Base-by-base conservation (phyloP, 164 flowering plant genomes). In the Stephania yunnanensis region DNA sequence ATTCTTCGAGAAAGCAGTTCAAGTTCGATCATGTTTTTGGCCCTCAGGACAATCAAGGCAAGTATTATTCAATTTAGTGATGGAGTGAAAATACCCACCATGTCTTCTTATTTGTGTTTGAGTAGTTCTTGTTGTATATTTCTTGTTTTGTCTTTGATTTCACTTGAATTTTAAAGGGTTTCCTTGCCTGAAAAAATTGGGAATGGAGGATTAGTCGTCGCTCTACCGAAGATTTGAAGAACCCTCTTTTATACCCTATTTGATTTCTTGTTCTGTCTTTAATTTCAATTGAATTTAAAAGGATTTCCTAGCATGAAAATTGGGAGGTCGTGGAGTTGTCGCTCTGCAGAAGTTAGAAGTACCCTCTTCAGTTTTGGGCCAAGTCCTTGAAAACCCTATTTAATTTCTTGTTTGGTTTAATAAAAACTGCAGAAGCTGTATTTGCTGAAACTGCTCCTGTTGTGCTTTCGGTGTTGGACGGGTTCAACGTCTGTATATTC, bases 401-500 rank as follows among this genome's bases (percentile, higher is more conserved):
- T 13, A 48, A 67, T 74, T 29, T 30, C 65, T 77, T 10, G 20
- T 8, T 71, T 36, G 42, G 42, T 36, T 77, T 73, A 52, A 45
- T 9, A 17, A 65, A 44, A 25, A 63, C 30, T 85, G 89, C 94
- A 93, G 97, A 88, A 77, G 87, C 84, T 77, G 92, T 93, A 63
- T 90, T 93, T 83, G 84, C 83, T 7, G 88, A 92, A 77, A 89
- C 97, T 20, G 82, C 84, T 36, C 95, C 98, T 7, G 76, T 89
- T 29, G 91, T 91, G 63, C 85, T 85, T 45, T 93, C 98, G 1
- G 98, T 92, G 55, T 71, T 93, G 84, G 98, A 93, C 80, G 97
- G 98, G 10, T 93, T 84, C 79, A 93, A 93, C 81, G 94, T 92
- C 63, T 92, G 98, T 79, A 92, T 93, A 58, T 92, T 93, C 81